Percentiles rank a stretch among this genome's conserved stretches.
Conservation (phyloP, 805 yeast genomes). For the Komagataella ulmi region DNA sequence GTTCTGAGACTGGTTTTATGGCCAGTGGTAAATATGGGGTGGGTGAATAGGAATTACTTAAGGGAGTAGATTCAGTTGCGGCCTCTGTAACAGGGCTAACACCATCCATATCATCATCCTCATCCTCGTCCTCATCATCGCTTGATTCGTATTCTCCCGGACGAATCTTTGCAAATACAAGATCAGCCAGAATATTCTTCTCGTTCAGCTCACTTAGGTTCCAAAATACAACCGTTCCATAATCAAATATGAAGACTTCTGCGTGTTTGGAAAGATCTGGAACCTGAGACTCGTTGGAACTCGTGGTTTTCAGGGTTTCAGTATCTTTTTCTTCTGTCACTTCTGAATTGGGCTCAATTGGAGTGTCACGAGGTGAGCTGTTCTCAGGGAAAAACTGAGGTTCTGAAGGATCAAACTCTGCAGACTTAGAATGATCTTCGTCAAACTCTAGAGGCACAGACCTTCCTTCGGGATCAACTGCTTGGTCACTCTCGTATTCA, state of each 20-base stretch:
- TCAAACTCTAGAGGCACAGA: background rate
- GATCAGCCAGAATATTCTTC: constrained; percentile 84
- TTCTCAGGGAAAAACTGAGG: constrained; percentile 69
- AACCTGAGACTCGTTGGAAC: constrained; percentile 7
- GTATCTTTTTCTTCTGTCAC: constrained; percentile 1
- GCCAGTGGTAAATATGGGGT: constrained; percentile 25
- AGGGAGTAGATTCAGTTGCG: background rate
- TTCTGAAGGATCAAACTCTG: constrained; percentile 81
- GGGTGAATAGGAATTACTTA: background rate
- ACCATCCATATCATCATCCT: constrained; percentile 12
- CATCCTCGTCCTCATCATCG: constrained; percentile 24
- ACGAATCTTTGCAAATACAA: constrained; percentile 47
- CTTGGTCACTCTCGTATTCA: constrained; percentile 17
- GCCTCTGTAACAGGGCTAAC: constrained; percentile 1
- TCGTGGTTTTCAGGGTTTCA: constrained; percentile 2
- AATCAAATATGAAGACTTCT: constrained; percentile 78
- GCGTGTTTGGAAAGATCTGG: constrained; percentile 53
- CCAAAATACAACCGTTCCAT: constrained; percentile 98
- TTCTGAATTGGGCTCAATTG: background rate
- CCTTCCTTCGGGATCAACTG: background rate
- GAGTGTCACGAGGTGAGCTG: constrained; percentile 18
- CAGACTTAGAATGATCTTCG: constrained; percentile 24
- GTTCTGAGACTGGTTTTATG: constrained; percentile 67
- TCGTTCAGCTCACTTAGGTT: constrained; percentile 88
- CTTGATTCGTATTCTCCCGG: constrained; percentile 28